phyloP scores from a whole-genome alignment of 192 early-diverging fungal species.

The Backusella luteola region DNA sequence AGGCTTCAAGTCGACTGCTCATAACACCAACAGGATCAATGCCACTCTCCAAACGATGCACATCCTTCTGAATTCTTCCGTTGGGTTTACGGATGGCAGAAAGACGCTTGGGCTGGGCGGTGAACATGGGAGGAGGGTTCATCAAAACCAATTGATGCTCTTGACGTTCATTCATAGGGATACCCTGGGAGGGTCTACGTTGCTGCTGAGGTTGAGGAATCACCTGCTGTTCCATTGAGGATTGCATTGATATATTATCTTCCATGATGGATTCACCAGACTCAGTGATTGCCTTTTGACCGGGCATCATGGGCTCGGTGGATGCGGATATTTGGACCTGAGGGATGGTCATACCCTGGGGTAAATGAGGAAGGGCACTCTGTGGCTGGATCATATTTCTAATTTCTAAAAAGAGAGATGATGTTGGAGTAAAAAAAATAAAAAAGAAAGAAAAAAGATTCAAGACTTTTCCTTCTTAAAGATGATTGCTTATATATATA shows the following conservation, averaged over 20 bases:
- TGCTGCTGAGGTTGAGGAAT: neutral
- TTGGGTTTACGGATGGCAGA: neutral
- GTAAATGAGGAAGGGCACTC: conserved; percentile 18
- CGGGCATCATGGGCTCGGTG: conserved; percentile 11
- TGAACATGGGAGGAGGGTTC: conserved; percentile 28
- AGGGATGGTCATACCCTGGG: conserved; percentile 8
- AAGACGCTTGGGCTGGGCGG: neutral
- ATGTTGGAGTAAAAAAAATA: no score
- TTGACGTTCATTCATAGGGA: neutral
- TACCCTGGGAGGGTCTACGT: neutral
- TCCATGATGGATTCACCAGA: neutral
- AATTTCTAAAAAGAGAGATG: no score
- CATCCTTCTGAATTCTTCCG: conserved; percentile 14
- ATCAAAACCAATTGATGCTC: neutral
- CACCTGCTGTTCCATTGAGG: neutral
- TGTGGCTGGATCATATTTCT: neutral
- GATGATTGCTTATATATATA: no score
- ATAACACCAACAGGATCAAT: conserved; percentile 29
- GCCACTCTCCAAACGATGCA: conserved; percentile 21
- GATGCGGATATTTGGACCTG: neutral
- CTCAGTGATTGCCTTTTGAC: neutral
- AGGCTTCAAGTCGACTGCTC: conserved; percentile 17
- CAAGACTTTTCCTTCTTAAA: no score
- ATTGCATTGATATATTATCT: neutral
- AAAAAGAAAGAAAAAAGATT: no score